A percentile compares a stretch with the other conserved stretches of the same genome.
Conservation (phyloP, 2,329 filamentous ascomycete species). For the Sporothrix pallida region DNA sequence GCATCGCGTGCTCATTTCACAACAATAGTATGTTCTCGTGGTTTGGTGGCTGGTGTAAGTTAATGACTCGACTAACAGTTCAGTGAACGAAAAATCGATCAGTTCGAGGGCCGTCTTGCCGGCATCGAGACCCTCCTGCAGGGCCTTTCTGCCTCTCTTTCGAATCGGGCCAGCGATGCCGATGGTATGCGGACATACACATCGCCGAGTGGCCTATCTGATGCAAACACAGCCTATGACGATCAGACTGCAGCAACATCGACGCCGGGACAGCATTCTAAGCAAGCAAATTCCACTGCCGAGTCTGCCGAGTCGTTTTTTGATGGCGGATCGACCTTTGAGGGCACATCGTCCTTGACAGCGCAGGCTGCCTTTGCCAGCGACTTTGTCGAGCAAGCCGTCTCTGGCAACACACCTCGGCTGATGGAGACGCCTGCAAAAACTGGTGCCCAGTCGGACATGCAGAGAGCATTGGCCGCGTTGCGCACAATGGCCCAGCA, state of each 20-base stretch:
- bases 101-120: neutral
- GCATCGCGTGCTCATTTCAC: constrained; percentile 64
- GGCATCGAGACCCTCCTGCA: neutral
- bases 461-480: constrained; percentile 58
- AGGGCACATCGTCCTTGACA: neutral
- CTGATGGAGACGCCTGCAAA: neutral
- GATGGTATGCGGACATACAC: neutral
- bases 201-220: neutral
- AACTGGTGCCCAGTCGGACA: constrained; percentile 44
- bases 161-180: neutral
- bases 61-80: neutral
- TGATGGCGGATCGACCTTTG: neutral
- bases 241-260: neutral
- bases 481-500: constrained; percentile 56
- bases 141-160: neutral
- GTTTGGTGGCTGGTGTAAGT: neutral
- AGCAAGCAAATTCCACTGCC: neutral
- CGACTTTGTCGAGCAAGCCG: neutral
- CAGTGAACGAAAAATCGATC: constrained; percentile 4
- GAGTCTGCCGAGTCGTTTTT: neutral
- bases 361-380: neutral
- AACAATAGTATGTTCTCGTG: constrained; percentile 60
- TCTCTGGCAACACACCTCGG: neutral
- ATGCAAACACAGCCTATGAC: neutral
- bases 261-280: neutral